Base-by-base conservation (phyloP, 805 yeast species). In the Candida fluviatilis region DNA sequence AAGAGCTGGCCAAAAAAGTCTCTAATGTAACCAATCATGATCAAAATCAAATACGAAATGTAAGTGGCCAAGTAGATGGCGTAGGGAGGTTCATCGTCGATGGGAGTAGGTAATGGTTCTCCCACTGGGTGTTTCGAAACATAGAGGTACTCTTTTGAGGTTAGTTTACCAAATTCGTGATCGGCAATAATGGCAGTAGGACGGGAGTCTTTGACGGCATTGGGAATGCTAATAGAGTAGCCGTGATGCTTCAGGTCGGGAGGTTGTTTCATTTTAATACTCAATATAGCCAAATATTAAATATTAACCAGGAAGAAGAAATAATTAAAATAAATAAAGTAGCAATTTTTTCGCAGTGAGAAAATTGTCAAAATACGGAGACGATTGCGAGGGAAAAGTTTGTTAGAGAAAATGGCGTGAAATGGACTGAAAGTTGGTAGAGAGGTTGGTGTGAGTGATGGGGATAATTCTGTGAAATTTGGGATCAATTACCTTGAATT, bases 61-160 rank as follows among this genome's bases (percentile, higher is more conserved):
- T 91, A 93, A 2, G 99, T 91, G 41, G 87, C 74, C 35, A 93
- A 64, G 42, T 86, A 76, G 37, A 84, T 79, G 47, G 75, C 73
- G 52, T 87, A 85, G 15, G 96, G 91, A 4, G 97, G 97, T 39
- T 90, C 91, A 58, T 89, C 96, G 27, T 70, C 80, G 11, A 80
- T 68, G 8, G 84, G 80, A n/a, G 69, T 71, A 7, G 78, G 78
- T 36, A 82, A 59, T 4, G 84, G 81, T 44, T 68, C 75, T n/a
- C 70, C 70, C 13, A 64, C 66, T 16, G 82, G 75, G 38, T 79
- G 79, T 37, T 69, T 64, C 23, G 86, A 80, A 31, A 71, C 75
- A 52, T 81, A 78, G 38, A 85, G 68, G 58, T 80, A 76, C 13
- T 84, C 78, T n/a, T 69, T 54, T 6, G 84, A 76, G 2, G 87